These are phyloP conservation scores for Yarrowia sp. DNA, from an alignment of 805 yeast genomes.

Conservation along the genomic window DNA sequence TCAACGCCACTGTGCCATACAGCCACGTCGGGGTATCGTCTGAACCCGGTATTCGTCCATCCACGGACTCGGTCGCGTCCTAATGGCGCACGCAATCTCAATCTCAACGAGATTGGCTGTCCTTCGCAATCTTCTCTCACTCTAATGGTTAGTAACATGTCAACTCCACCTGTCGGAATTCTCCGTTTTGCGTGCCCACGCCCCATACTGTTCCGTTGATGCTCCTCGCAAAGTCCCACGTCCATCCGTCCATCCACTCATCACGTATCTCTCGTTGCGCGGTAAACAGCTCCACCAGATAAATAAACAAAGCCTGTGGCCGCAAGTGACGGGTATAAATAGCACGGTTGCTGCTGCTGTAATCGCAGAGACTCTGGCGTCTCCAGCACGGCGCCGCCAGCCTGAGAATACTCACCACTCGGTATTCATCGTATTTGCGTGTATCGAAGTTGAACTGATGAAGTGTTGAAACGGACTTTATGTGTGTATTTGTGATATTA, in stretches of 20 bases:
- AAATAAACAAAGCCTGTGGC: neutral
- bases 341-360: too few species aligned
- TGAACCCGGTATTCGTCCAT: too few species aligned
- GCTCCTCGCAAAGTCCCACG: too few species aligned
- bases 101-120: too few species aligned
- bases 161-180: too few species aligned
- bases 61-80: too few species aligned
- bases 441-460: slow-evolving; percentile 26
- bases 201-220: too few species aligned
- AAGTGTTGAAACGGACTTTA: slow-evolving; percentile 24
- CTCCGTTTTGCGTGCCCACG: too few species aligned
- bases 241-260: neutral
- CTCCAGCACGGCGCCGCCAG: neutral
- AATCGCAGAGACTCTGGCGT: too few species aligned
- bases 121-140: slow-evolving; percentile 36
- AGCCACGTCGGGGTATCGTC: too few species aligned
- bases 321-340: neutral
- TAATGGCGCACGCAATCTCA: too few species aligned
- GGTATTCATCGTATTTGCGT: slow-evolving; percentile 21
- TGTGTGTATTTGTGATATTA: slow-evolving; percentile 48
- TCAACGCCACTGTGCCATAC: too few species aligned
- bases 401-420: slow-evolving; percentile 25
- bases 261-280: slow-evolving; percentile 16
- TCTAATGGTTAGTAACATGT: slow-evolving; percentile 47
- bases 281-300: neutral